These are phyloP conservation scores for Pythium apleroticum DNA, from an alignment of 352 stramenopile species.

Conservation along the genomic window DNA sequence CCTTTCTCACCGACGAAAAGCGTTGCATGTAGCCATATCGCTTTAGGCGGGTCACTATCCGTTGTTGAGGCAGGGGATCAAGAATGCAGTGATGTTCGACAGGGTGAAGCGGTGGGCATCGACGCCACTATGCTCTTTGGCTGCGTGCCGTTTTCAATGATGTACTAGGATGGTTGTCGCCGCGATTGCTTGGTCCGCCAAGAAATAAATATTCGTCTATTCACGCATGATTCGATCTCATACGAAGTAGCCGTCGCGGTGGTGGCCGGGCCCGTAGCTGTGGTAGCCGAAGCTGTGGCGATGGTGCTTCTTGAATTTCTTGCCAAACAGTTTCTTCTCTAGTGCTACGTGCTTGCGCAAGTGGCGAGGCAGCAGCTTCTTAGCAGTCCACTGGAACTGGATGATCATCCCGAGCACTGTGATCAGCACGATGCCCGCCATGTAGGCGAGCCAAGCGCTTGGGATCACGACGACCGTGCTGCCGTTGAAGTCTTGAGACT, in stretches of 20 bases:
- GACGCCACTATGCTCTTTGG: too few species aligned
- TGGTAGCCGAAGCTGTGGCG: not conserved
- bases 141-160: too few species aligned
- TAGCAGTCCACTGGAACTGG: constrained; percentile 1
- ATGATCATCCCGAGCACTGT: not conserved
- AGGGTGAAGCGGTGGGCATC: too few species aligned
- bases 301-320: not conserved
- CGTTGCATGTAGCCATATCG: too few species aligned
- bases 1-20: too few species aligned
- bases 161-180: too few species aligned
- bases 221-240: too few species aligned
- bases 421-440: not conserved
- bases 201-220: too few species aligned
- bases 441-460: not conserved
- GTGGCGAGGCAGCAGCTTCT: not conserved
- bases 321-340: not conserved
- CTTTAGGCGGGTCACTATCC: too few species aligned
- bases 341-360: not conserved
- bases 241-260: not conserved
- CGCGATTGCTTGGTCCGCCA: too few species aligned
- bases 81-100: too few species aligned
- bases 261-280: not conserved
- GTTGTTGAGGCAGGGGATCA: too few species aligned
- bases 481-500: not conserved
- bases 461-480: not conserved